A percentile compares a stretch with the other conserved stretches of the same genome.
phyloP scores from a whole-genome alignment of 805 yeast genomes.

The Barnettozyma siamensis region DNA sequence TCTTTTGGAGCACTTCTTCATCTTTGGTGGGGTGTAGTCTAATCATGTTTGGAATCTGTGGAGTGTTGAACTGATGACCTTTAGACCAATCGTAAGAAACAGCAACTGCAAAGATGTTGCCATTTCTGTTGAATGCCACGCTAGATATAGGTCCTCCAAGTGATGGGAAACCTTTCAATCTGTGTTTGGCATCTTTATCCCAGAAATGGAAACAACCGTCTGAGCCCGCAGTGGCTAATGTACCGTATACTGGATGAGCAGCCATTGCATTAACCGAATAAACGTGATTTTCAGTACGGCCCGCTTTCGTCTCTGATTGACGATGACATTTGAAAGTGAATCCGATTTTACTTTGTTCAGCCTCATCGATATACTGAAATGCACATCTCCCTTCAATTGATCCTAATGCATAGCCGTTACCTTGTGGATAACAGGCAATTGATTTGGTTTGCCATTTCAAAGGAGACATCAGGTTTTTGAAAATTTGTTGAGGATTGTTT shows the following conservation, averaged over 20 bases:
- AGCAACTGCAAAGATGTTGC: conserved; percentile 85
- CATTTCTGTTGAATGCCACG: conserved; percentile 76
- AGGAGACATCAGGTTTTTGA: conserved; percentile 68
- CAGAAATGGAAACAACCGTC: conserved; percentile 93
- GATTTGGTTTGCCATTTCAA: conserved; percentile 85
- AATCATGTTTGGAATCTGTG: conserved; percentile 67
- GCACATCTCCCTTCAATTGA: conserved; percentile 96
- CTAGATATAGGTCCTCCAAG: conserved; percentile 65
- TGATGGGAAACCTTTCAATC: conserved; percentile 75
- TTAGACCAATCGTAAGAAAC: conserved; percentile 94
- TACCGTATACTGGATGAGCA: conserved; percentile 87
- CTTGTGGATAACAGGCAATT: conserved; percentile 81
- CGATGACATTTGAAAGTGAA: conserved; percentile 96
- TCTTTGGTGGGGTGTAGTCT: conserved; percentile 82
- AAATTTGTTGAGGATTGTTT: conserved; percentile 76
- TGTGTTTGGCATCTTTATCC: conserved; percentile 90
- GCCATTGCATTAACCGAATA: conserved; percentile 75
- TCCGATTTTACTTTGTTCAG: conserved; percentile 62
- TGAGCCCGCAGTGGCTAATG: conserved; percentile 89
- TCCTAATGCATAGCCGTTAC: conserved; percentile 89
- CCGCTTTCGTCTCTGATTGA: conserved; percentile 48
- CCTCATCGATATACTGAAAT: conserved; percentile 83
- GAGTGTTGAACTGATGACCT: conserved; percentile 74
- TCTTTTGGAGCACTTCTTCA: conserved; percentile 66
- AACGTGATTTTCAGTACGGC: conserved; percentile 56